These are phyloP conservation scores for Malassezia brasiliensis DNA, from an alignment of 1,284 basidiomycete genomes.

Conservation along the genomic window DNA sequence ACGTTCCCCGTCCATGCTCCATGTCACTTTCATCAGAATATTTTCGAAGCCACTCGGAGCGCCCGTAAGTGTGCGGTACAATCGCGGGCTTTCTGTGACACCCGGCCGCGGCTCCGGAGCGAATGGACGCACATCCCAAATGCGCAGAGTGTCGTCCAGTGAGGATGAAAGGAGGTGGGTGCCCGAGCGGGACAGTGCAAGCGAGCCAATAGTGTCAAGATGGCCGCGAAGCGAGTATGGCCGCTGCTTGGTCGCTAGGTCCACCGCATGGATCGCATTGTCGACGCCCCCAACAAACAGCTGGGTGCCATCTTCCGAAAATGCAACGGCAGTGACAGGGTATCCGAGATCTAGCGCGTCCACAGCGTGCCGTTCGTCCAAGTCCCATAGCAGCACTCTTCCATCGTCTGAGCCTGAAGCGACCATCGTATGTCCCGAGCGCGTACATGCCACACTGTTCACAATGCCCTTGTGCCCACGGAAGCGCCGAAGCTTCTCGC, in stretches of 20 bases:
- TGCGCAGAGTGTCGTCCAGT: constrained; percentile 39
- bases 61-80: constrained; percentile 38
- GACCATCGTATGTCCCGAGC: constrained; percentile 29
- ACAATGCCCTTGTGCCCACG: constrained; percentile 41
- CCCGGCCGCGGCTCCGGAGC: constrained; percentile 34
- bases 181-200: constrained; percentile 38
- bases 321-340: constrained; percentile 44
- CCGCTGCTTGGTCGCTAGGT: constrained; percentile 30
- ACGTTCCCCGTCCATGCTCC: constrained; percentile 36
- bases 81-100: constrained; percentile 25
- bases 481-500: constrained; percentile 36
- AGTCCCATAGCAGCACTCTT: constrained; percentile 41
- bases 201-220: constrained; percentile 34
- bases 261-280: constrained; percentile 42
- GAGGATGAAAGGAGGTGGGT: constrained; percentile 38
- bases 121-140: constrained; percentile 49
- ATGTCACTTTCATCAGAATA: constrained; percentile 30
- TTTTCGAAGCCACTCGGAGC: constrained; percentile 43
- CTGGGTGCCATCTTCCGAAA: constrained; percentile 42
- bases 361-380: constrained; percentile 27
- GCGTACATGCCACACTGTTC: constrained; percentile 37
- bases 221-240: constrained; percentile 33
- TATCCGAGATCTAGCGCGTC: constrained; percentile 41
- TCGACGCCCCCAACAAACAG: constrained; percentile 46
- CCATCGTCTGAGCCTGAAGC: constrained; percentile 44